phyloP scores from a whole-genome alignment of 2,329 filamentous ascomycete species.

The Cercospora sp. region DNA sequence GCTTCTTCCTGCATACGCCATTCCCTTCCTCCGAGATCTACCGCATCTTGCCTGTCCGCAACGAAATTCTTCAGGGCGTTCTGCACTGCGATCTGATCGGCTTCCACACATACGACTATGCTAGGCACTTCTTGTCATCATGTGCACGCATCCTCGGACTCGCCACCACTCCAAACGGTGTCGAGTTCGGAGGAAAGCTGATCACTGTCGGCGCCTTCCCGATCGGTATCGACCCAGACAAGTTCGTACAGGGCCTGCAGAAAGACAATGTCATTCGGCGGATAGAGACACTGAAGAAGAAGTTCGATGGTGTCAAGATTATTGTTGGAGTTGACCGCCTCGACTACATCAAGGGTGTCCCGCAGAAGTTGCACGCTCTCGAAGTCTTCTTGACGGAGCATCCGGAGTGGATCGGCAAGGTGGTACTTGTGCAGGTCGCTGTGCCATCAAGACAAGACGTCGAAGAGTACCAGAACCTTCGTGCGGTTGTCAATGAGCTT shows the following conservation, averaged over 20 bases:
- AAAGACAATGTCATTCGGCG: constrained; percentile 84
- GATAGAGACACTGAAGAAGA: constrained; percentile 79
- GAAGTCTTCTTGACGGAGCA: constrained; percentile 97
- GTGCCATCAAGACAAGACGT: constrained; percentile 94
- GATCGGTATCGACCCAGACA: constrained; percentile 96
- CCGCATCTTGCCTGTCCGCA: constrained; percentile 87
- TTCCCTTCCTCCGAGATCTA: constrained; percentile 98
- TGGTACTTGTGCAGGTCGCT: constrained; percentile 92
- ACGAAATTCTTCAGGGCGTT: constrained; percentile 81
- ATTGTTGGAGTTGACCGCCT: constrained; percentile 96
- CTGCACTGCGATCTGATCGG: constrained; percentile 93
- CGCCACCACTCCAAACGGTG: constrained; percentile 84
- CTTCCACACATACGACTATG: constrained; percentile 98
- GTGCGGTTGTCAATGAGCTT: constrained; percentile 92
- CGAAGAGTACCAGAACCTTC: constrained; percentile 95
- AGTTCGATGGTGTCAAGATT: constrained; percentile 93
- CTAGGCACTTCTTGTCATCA: constrained; percentile 93
- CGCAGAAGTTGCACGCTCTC: constrained; percentile 92
- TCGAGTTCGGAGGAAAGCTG: constrained; percentile 84
- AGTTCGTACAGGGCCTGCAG: constrained; percentile 85
- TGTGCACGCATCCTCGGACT: constrained; percentile 87
- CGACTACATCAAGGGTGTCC: constrained; percentile 98
- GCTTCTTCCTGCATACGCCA: constrained; percentile 96
- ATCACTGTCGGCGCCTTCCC: constrained; percentile 94
- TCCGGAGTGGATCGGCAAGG: constrained; percentile 96